Evolutionary conservation across 106 monocot species (phyloP).

Genomic region (Iris macrosiphon): DNA sequence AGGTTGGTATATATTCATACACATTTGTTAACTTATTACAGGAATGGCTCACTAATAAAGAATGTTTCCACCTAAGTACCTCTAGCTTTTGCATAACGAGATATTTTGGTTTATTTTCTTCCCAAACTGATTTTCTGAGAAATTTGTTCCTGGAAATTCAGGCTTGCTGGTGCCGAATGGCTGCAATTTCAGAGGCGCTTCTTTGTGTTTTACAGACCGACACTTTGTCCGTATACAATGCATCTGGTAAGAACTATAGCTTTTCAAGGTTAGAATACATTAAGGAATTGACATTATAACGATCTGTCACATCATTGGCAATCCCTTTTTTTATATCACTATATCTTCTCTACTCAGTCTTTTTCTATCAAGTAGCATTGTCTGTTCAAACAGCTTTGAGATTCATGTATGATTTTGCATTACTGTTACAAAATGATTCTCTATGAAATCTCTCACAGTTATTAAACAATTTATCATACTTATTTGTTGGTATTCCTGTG

Average conservation of each 20-base stretch:
- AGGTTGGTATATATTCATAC: too few species aligned
- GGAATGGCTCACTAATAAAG: too few species aligned
- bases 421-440: background rate
- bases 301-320: background rate
- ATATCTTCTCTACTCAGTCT: background rate
- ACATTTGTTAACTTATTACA: too few species aligned
- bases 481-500: background rate
- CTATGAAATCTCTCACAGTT: background rate
- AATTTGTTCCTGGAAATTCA: too few species aligned
- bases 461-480: background rate
- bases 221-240: conserved; percentile 56
- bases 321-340: too few species aligned
- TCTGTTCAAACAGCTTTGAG: background rate
- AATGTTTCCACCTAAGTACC: too few species aligned
- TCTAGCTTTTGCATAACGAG: too few species aligned
- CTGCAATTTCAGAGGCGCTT: conserved; percentile 52
- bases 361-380: background rate
- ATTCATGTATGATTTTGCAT: background rate
- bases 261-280: background rate
- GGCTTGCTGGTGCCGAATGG: conserved; percentile 94
- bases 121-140: too few species aligned
- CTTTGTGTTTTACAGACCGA: conserved; percentile 78
- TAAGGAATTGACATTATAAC: background rate
- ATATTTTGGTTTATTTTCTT: too few species aligned
- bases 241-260: conserved; percentile 40